Base-by-base conservation (phyloP, 192 early-diverging fungal genomes). In the Umbelopsis isabellina region DNA sequence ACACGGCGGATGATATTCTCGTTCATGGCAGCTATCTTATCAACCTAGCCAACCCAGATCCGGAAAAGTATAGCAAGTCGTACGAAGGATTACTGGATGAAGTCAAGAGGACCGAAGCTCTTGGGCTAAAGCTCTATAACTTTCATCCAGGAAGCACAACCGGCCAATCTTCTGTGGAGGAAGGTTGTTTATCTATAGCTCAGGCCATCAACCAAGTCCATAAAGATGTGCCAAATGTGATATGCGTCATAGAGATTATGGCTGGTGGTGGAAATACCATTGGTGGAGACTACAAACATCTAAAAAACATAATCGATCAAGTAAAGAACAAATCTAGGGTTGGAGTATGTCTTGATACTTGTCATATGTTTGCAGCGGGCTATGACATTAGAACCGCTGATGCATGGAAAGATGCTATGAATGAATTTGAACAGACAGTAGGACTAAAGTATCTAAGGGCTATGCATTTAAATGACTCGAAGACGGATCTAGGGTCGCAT, bases 311-410 rank as follows among this genome's bases (percentile, higher is more conserved):
- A 3, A 82, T 86, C 35, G 71, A 70, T 1, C 47, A 58, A 10
- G 81, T 88, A 16, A 65, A 79, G 11, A 71, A 88, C 72, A 86
- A 86, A 66, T 33, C 37, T 37, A 69, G 86, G n/a, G 75, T 88
- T 21, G 86, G 84, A n/a, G 76, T 88, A 4, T 88, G 86, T 73
- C 65, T 88, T 22, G 86, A 88, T 70, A 88, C 86, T 13, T 88
- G 86, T 66, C 86, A 86, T 64, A 70, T 77, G 37, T 87, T 85
- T 79, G 84, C 84, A 35, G 80, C 84, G 20, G 84, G 86, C 11
- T 86, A 88, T 70, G 86, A 88, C 68, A 74, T 88, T 10, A 77
- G 83, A 20, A 86, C 83, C 15, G 41, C 22, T 0, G 75, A 79
- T 22, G 70, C 78, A 9, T 88, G 85, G 73, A 79, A 75, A 30